Percentiles rank a stretch among this genome's conserved stretches.
Evolutionary conservation across 1,284 basidiomycete genomes (phyloP).

Genomic region (Thecaphora frezii): DNA sequence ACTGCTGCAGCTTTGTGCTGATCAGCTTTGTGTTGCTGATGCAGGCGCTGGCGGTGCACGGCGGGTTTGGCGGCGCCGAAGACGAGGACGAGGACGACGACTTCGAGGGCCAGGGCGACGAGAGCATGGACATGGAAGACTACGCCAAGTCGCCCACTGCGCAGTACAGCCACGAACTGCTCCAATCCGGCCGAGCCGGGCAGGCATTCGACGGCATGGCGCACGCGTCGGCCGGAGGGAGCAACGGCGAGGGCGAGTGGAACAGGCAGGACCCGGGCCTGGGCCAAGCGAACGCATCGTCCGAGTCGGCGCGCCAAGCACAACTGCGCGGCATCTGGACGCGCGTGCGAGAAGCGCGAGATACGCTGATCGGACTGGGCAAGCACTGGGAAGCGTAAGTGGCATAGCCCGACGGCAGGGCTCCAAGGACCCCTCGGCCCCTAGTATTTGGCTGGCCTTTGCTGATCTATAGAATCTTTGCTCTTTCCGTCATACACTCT

Average conservation of each 20-base stretch:
- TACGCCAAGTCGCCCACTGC: no score
- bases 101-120: background rate
- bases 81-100: slow-evolving; percentile 9
- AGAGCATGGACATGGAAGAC: slow-evolving; percentile 7
- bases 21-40: slow-evolving; percentile 52
- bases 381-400: slow-evolving; percentile 41
- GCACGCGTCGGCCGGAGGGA: no score
- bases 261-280: slow-evolving; percentile 1
- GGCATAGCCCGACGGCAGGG: no score
- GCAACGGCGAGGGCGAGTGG: background rate
- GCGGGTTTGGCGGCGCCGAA: slow-evolving; percentile 19
- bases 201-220: slow-evolving; percentile 2
- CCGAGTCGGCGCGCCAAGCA: slow-evolving; percentile 27
- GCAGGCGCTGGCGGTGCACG: slow-evolving; percentile 47
- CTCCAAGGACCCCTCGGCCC: no score
- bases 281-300: slow-evolving; percentile 2
- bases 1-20: slow-evolving; percentile 51
- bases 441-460: no score
- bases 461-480: background rate
- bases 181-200: slow-evolving; percentile 9
- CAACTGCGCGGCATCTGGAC: slow-evolving; percentile 45
- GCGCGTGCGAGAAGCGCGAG: slow-evolving; percentile 42
- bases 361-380: slow-evolving; percentile 40
- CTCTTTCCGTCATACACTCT: no score
- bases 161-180: slow-evolving; percentile 3